These are phyloP conservation scores for Glycyrrhiza uralensis DNA, from an alignment of 306 rosid genomes.

Conservation along the genomic window DNA sequence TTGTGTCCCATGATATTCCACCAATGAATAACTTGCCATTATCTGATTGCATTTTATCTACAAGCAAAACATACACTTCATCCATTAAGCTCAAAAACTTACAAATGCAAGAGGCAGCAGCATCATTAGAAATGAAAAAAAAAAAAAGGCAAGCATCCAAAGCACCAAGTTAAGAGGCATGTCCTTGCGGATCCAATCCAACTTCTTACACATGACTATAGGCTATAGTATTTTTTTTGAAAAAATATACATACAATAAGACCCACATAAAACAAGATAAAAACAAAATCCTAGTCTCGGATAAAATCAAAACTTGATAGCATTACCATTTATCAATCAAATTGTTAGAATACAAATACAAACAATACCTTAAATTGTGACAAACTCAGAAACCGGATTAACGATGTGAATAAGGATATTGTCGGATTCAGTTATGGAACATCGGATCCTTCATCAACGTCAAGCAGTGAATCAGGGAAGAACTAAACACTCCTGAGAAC, in stretches of 20 bases:
- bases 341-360: constrained; percentile 20
- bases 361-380: constrained; percentile 44
- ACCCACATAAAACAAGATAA: background rate
- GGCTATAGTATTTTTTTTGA: background rate
- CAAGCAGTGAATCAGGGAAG: constrained; percentile 59
- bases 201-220: constrained; percentile 1
- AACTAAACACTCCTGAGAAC: constrained; percentile 52
- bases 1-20: constrained; percentile 99
- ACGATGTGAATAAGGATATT: constrained; percentile 47
- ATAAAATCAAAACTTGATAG: constrained; percentile 31
- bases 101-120: constrained; percentile 37
- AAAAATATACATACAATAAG: constrained; percentile 2
- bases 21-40: constrained; percentile 91
- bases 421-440: constrained; percentile 54
- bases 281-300: constrained; percentile 20
- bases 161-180: background rate
- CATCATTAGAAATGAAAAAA: constrained; percentile 25
- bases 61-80: constrained; percentile 37
- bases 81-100: constrained; percentile 35
- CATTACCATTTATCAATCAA: constrained; percentile 33
- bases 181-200: constrained; percentile 53
- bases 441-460: constrained; percentile 76
- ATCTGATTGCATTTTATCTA: constrained; percentile 95
- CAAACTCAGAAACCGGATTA: constrained; percentile 46
- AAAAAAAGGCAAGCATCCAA: background rate